Percentiles rank a stretch among this genome's conserved stretches.
Conservation (phyloP, 371 early-diverging fungal genomes). For the Rhizopus stolonifer region DNA sequence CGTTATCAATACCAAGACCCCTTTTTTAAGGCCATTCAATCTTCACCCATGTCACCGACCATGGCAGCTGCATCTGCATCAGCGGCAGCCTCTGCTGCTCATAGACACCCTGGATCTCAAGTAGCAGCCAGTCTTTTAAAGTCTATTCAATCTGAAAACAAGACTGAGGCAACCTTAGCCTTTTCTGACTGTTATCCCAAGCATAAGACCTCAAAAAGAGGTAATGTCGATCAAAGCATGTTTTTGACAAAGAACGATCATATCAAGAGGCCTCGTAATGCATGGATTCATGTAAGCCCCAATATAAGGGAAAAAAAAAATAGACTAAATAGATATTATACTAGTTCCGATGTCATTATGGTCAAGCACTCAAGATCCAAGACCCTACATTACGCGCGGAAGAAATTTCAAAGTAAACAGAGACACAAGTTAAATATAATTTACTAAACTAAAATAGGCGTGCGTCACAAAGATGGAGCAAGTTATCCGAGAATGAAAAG, state of each 20-base stretch:
- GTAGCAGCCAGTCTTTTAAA: constrained; percentile 34
- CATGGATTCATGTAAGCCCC: constrained; percentile 36
- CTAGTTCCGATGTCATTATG: constrained; percentile 38
- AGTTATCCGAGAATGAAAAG: constrained; percentile 44
- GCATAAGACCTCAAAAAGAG: not conserved
- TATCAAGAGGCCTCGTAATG: constrained; percentile 39
- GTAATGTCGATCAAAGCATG: constrained; percentile 20
- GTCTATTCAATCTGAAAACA: constrained; percentile 6
- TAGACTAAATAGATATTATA: not conserved
- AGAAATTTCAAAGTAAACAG: constrained; percentile 38
- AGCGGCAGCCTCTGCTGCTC: constrained; percentile 25
- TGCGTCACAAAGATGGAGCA: constrained; percentile 46
- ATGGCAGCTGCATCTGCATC: constrained; percentile 35
- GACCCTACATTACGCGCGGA: constrained; percentile 37
- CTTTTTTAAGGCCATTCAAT: not conserved
- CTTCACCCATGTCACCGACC: constrained; percentile 24
- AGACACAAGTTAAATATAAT: not conserved
- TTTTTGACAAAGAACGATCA: constrained; percentile 36
- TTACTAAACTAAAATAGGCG: constrained; percentile 22
- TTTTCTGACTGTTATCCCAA: not conserved
- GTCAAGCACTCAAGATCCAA: constrained; percentile 29
- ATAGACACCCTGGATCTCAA: constrained; percentile 33
- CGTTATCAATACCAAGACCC: not conserved
- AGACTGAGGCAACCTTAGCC: not conserved
- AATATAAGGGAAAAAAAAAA: too few species aligned